Percentiles rank a stretch among this genome's conserved stretches.
phyloP scores from a whole-genome alignment of 768 basidiomycete genomes.

The Xerocomellus amylosporus region DNA sequence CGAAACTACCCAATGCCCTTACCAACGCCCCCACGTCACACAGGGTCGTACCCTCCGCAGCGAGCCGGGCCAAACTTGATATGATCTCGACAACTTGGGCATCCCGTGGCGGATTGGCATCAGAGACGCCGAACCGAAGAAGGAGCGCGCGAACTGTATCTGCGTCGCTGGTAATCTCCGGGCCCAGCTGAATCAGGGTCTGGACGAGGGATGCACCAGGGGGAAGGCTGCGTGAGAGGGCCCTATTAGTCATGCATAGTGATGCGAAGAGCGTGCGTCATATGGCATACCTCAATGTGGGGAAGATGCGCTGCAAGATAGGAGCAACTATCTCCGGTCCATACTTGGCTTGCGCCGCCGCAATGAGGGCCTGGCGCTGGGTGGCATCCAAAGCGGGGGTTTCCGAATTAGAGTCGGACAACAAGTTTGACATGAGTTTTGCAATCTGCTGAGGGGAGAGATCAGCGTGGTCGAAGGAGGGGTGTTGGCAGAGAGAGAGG shows the following conservation, averaged over 20 bases:
- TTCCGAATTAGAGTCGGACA: conserved; percentile 68
- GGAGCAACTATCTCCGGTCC: conserved; percentile 73
- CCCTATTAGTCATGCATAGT: conserved; percentile 12
- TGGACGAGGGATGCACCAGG: conserved; percentile 70
- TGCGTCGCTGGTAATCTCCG: conserved; percentile 72
- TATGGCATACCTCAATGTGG: conserved; percentile 62
- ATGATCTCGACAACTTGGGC: conserved; percentile 69
- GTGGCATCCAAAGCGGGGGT: conserved; percentile 65
- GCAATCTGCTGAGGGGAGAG: conserved; percentile 69
- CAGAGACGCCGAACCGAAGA: conserved; percentile 72
- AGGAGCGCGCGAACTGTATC: conserved; percentile 70
- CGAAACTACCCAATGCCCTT: conserved; percentile 69
- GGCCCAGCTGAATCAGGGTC: conserved; percentile 71
- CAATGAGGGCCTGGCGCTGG: conserved; percentile 73
- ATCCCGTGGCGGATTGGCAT: conserved; percentile 68
- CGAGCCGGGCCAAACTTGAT: conserved; percentile 61
- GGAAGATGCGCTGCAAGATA: conserved; percentile 70
- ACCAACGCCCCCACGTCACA: conserved; percentile 77
- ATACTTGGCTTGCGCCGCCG: conserved; percentile 75
- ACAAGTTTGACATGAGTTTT: conserved; percentile 77
- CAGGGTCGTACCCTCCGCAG: conserved; percentile 66
- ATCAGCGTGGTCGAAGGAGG: conserved; percentile 80
- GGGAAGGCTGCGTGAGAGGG: conserved; percentile 48
- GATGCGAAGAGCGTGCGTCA: conserved; percentile 10
- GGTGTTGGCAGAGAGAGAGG: conserved; percentile 71